Base-by-base conservation (phyloP, 75 land plant species). In the Chamaecyparis obtusa region DNA sequence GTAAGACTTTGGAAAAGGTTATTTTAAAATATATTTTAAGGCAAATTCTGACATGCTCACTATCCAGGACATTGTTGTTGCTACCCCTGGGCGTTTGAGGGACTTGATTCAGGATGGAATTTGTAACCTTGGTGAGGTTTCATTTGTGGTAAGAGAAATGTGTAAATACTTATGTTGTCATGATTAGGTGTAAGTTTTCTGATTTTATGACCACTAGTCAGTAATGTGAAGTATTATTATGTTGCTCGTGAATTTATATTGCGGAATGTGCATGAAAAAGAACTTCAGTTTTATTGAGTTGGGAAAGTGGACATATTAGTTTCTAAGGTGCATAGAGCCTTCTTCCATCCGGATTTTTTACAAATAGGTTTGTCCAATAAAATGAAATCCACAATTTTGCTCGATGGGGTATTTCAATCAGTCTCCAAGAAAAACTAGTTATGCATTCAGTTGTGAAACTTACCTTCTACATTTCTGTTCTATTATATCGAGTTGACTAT, bases 51-150 rank as follows among this genome's bases (percentile, higher is more conserved):
- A 81, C 30, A 44, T 33, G 14, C 21, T n/a, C 33, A 81, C 14
- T 24, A 48, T 90, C 56, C 91, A 97, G 99, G 94, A 91, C 30
- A 94, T 98, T 87, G 94, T 98, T 74, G 92, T 98, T 86, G 99
- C 96, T 15, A 96, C 99, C 32, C 99, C 99, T 86, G 99, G 99
- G 32, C 91, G 99, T 41, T 64, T 98, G 85, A 95, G 91, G 88
- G 99, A 98, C 90, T 83, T 98, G 80, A 94, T 98, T 72, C 95
- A 94, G 35, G 94, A 93, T 92, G 99, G 96, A 27, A 88, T 94
- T 27, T 98, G 99, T 89, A 60, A 84, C 67, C 91, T 98, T 54
- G 57, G 89, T 0, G 94, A 95, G n/a, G 95, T 97, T 13, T 93
- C 97, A 55, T 98, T 91, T 91, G 94, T 92, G 92, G 99, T 97